Evolutionary conservation across 1,284 basidiomycete genomes (phyloP), one percentile per base, ranked within the genome.

Genomic region (Trichosporon sp.): DNA sequence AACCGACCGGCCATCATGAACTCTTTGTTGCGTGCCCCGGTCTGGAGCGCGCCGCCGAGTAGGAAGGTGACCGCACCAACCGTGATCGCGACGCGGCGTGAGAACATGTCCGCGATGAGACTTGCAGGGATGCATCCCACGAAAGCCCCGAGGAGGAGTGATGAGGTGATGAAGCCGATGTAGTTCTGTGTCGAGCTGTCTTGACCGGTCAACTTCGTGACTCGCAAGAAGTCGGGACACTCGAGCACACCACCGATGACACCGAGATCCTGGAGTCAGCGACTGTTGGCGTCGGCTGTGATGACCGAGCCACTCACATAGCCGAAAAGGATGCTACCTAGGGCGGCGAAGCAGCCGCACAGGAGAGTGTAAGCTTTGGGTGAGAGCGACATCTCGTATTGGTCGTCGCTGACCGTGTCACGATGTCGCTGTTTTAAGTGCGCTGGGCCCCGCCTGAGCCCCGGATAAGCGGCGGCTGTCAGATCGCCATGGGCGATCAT

Each of bases 1-100:
- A 87, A 87, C 2, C 86, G 81, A 4, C 86, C 87, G 10, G 83
- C 84, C 32, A 86, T 80, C 85, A 88, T 87, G 80, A 85, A 84
- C 59, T 82, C 83, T 73, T 86, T 82, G 71, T 83, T 85, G 62
- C 77, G 75, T 0, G 85, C 68, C 2, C 69, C 75, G 25, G 75
- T 74, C 67, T 81, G 80, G 4, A 81, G 65, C 4, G 80, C 78
- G 21, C 86, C 86, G 4, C 86, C 86, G 34, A 87, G 64, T 23
- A 86, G 82, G 74, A 81, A 83, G 37, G 81, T 70, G 49, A 79
- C 49, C 52, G 75, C 75, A 44, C 75, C 81, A 11, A 74, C 74
- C 34, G 82, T 74, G 70, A 60, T 80, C 46, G 75, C 78, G 25
- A 68, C 71, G 23, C 78, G 69, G 58, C 80, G 69, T 34, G 74